phyloP scores from a whole-genome alignment of 1,139 yeast species.

The Scheffersomyces segobiensis region DNA sequence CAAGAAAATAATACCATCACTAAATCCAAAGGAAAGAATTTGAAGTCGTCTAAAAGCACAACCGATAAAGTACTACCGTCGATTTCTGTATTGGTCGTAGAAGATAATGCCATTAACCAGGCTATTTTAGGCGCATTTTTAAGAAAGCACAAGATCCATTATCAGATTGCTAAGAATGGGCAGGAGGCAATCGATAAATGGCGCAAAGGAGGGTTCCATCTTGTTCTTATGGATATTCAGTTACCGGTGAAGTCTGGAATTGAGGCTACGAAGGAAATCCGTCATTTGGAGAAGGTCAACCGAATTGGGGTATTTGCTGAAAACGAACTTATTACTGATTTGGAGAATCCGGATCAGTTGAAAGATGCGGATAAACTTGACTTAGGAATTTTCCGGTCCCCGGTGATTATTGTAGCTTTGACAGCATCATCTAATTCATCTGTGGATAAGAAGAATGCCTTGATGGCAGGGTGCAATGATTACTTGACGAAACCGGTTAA shows the following conservation, averaged over 20 bases:
- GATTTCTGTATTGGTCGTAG: conserved; percentile 88
- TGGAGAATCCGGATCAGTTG: conserved; percentile 21
- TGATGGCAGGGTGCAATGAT: conserved; percentile 97
- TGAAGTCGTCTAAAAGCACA: conserved; percentile 21
- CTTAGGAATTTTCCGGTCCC: conserved; percentile 67
- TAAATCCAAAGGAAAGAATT: conserved; percentile 1
- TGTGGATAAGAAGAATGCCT: conserved; percentile 86
- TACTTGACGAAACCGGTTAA: conserved; percentile 96
- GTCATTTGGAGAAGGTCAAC: conserved; percentile 78
- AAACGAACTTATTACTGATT: conserved; percentile 30
- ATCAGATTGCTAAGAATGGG: conserved; percentile 86
- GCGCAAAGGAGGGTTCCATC: conserved; percentile 89
- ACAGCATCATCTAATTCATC: conserved; percentile 85
- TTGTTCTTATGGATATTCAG: conserved; percentile 93
- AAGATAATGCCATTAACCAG: conserved; percentile 93
- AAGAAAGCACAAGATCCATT: conserved; percentile 80
- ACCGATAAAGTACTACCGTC: conserved; percentile 66
- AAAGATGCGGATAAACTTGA: conserved; percentile 55
- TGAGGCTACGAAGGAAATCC: conserved; percentile 86
- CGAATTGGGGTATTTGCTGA: conserved; percentile 78
- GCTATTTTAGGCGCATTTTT: conserved; percentile 91
- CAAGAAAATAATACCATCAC: not conserved
- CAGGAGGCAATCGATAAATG: conserved; percentile 90
- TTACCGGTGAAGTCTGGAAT: conserved; percentile 91
- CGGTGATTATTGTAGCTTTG: conserved; percentile 92